These are phyloP conservation scores for Fusarium temperatum DNA, from an alignment of 2,329 filamentous ascomycete species.

Conservation along the genomic window DNA sequence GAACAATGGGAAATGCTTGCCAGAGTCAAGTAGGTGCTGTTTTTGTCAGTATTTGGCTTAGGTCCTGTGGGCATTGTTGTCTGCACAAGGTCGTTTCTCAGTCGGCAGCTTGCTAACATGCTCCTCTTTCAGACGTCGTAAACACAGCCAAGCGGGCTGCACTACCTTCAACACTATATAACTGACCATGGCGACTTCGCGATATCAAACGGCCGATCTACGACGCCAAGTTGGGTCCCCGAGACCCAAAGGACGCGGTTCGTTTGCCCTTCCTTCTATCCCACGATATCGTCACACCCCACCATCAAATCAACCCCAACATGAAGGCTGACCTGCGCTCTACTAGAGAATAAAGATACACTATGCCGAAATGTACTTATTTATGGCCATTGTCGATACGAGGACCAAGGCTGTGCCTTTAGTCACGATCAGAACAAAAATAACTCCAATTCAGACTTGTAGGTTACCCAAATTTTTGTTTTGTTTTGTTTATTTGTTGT, in stretches of 20 bases:
- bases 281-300: background rate
- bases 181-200: constrained; percentile 57
- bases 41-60: constrained; percentile 24
- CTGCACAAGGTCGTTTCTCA: background rate
- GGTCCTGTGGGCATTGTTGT: constrained; percentile 6
- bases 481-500: constrained; percentile 1
- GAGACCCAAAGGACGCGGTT: constrained; percentile 65
- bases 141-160: constrained; percentile 50
- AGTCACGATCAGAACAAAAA: constrained; percentile 81
- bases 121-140: constrained; percentile 51
- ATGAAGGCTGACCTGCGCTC: constrained; percentile 18
- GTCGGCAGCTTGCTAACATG: constrained; percentile 20
- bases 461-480: constrained; percentile 44
- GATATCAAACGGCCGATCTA: constrained; percentile 57
- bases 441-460: constrained; percentile 58
- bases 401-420: constrained; percentile 90
- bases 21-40: constrained; percentile 54
- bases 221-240: constrained; percentile 65
- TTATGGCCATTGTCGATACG: constrained; percentile 91
- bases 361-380: constrained; percentile 93
- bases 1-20: constrained; percentile 59
- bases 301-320: background rate
- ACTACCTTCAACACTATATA: constrained; percentile 39
- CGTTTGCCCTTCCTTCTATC: constrained; percentile 39
- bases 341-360: constrained; percentile 82